A percentile compares a stretch with the other conserved stretches of the same genome.
Evolutionary conservation across 495 filamentous ascomycete species (phyloP).

Genomic region (Trichocladium antarcticum): DNA sequence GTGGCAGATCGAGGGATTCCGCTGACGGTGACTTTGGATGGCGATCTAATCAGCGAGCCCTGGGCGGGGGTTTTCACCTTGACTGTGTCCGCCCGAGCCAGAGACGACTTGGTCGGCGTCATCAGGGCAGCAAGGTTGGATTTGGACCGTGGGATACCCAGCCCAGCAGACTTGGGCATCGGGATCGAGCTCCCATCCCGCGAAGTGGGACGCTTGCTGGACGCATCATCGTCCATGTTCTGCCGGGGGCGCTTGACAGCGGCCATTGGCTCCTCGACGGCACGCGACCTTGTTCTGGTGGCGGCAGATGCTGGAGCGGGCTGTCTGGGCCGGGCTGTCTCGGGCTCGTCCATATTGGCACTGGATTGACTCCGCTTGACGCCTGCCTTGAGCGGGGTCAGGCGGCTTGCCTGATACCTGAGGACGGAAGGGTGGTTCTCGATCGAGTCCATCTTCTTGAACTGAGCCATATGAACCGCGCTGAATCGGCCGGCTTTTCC

Average conservation of each 20-base stretch:
- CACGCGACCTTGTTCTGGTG: conserved; percentile 22
- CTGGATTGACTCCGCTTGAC: conserved; percentile 46
- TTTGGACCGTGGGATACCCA: conserved; percentile 32
- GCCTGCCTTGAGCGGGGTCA: conserved; percentile 40
- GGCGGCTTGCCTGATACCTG: conserved; percentile 50
- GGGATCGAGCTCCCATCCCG: conserved; percentile 39
- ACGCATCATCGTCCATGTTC: conserved; percentile 46
- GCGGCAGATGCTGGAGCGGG: conserved; percentile 25
- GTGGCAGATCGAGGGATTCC: conserved; percentile 30
- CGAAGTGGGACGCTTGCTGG: conserved; percentile 42
- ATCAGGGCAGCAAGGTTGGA: conserved; percentile 44
- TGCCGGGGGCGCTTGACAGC: conserved; percentile 57
- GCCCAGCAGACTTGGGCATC: conserved; percentile 32
- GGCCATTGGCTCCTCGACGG: conserved; percentile 25
- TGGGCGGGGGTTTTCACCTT: conserved; percentile 44
- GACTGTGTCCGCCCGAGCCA: conserved; percentile 50
- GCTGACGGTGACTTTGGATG: conserved; percentile 26
- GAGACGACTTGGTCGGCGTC: conserved; percentile 72
- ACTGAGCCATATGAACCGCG: conserved; percentile 70
- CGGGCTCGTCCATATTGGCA: conserved; percentile 54
- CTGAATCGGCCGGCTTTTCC: conserved; percentile 69
- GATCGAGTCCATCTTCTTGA: conserved; percentile 96
- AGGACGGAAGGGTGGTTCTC: conserved; percentile 71
- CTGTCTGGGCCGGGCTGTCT: conserved; percentile 32
- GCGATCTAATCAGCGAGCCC: conserved; percentile 25